Conservation (phyloP, 805 yeast species). For the Candida tammaniensis region DNA sequence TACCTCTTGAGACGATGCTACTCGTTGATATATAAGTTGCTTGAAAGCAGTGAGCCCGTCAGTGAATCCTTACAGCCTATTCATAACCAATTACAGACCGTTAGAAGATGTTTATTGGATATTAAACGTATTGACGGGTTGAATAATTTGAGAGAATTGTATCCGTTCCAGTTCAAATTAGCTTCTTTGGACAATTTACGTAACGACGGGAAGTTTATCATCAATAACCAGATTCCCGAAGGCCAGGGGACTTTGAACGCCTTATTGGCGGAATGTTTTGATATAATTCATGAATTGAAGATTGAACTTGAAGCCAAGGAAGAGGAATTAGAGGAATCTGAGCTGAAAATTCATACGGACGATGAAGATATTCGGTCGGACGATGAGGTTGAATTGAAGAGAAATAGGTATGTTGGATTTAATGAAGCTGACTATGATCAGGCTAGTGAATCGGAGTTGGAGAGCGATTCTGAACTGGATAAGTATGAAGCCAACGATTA, state of each 20-base stretch:
- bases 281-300: constrained; percentile 85
- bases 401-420: constrained; percentile 42
- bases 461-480: constrained; percentile 20
- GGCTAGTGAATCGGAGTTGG: constrained; percentile 32
- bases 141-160: constrained; percentile 80
- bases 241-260: constrained; percentile 97
- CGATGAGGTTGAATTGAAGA: constrained; percentile 44
- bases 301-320: constrained; percentile 74
- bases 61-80: constrained; percentile 90
- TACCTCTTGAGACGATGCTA: constrained; percentile 88
- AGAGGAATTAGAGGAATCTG: constrained; percentile 20
- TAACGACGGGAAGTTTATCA: constrained; percentile 87
- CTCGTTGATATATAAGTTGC: constrained; percentile 81
- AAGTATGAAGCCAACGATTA: constrained; percentile 44
- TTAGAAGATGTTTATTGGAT: constrained; percentile 84
- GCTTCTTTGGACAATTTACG: constrained; percentile 86
- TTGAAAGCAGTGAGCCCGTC: constrained; percentile 94
- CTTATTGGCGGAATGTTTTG: constrained; percentile 89
- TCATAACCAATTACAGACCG: constrained; percentile 91
- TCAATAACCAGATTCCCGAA: constrained; percentile 88
- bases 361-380: constrained; percentile 34
- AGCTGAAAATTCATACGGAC: constrained; percentile 16
- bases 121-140: constrained; percentile 92
- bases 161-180: constrained; percentile 93
- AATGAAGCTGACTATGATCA: constrained; percentile 46